phyloP scores from a whole-genome alignment of 257 asterid species.

The Schizonepeta tenuifolia region DNA sequence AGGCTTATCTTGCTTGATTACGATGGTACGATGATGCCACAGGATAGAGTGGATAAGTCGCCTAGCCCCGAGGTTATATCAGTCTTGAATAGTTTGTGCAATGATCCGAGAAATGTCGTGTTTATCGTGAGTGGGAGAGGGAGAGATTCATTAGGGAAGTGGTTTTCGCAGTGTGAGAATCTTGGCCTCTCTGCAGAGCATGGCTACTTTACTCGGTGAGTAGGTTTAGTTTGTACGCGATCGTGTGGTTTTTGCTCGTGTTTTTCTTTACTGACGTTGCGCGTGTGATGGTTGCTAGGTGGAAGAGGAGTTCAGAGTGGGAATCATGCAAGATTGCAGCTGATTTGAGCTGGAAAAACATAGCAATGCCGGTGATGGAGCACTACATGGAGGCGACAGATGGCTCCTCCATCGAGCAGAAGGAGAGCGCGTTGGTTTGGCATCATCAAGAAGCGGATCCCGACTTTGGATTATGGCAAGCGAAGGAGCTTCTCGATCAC shows the following conservation, averaged over 20 bases:
- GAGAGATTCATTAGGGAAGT: slow-evolving; percentile 62
- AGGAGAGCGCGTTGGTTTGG: slow-evolving; percentile 93
- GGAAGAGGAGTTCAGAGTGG: slow-evolving; percentile 65
- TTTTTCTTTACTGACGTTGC: neutral
- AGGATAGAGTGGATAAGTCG: slow-evolving; percentile 65
- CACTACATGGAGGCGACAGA: slow-evolving; percentile 86
- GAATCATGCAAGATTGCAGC: slow-evolving; percentile 52
- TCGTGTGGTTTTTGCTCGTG: neutral
- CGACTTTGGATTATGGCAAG: slow-evolving; percentile 87
- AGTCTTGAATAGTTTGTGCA: slow-evolving; percentile 59
- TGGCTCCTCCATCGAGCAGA: slow-evolving; percentile 82
- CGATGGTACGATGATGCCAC: slow-evolving; percentile 92
- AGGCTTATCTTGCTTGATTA: slow-evolving; percentile 81
- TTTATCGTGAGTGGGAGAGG: slow-evolving; percentile 93
- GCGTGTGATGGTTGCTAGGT: slow-evolving; percentile 38
- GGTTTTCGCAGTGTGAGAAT: slow-evolving; percentile 73
- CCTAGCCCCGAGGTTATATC: slow-evolving; percentile 63
- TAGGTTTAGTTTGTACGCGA: neutral
- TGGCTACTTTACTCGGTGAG: slow-evolving; percentile 82
- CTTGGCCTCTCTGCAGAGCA: slow-evolving; percentile 95
- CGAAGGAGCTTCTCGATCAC: slow-evolving; percentile 90
- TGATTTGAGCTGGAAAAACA: slow-evolving; percentile 71
- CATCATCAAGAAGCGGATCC: slow-evolving; percentile 93
- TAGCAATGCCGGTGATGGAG: slow-evolving; percentile 82
- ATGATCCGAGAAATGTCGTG: slow-evolving; percentile 71